phyloP scores from a whole-genome alignment of 306 rosid species.

The Lotus japonicus region DNA sequence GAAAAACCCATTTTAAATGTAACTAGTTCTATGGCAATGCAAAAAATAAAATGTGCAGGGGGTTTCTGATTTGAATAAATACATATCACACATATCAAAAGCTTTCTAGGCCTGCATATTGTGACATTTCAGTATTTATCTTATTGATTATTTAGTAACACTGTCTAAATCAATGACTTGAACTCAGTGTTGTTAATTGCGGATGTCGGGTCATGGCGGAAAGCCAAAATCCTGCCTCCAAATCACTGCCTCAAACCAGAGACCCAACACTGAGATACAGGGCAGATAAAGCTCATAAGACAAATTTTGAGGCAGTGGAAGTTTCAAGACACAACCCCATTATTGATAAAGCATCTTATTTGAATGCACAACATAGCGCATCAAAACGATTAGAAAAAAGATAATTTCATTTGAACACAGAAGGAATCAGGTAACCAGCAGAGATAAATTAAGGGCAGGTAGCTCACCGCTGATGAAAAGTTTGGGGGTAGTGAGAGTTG shows the following conservation, averaged over 20 bases:
- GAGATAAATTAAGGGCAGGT: neutral
- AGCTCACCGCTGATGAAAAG: constrained; percentile 69
- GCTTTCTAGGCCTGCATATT: neutral
- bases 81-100: neutral
- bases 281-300: no score
- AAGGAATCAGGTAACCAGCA: neutral
- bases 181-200: no score
- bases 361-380: neutral
- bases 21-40: neutral
- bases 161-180: neutral
- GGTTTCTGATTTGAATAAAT: neutral
- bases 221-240: neutral
- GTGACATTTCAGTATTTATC: neutral
- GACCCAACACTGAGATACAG: neutral
- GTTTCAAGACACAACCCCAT: no score
- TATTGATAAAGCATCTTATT: no score
- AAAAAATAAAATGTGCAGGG: neutral
- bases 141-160: neutral
- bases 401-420: neutral
- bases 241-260: neutral
- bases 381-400: neutral
- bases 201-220: no score
- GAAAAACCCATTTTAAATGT: neutral
- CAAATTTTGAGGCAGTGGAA: no score
- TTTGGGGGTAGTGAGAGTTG: constrained; percentile 79